Percentiles rank a stretch among this genome's conserved stretches.
Conservation (phyloP, 148 eudicot genomes). For the Fagopyrum tataricum region DNA sequence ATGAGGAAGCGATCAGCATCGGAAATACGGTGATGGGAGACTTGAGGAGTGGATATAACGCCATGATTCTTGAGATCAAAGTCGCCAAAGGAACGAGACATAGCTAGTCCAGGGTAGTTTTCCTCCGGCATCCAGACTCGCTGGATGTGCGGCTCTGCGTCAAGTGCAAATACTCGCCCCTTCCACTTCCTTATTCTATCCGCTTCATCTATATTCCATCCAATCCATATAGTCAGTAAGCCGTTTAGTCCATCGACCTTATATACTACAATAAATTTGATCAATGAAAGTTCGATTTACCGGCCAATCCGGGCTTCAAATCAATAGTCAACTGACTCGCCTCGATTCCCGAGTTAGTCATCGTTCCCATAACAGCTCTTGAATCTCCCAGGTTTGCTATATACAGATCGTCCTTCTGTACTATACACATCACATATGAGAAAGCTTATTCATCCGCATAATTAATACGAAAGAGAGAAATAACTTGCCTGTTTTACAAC, state of each 20-base stretch:
- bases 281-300: too few relatives aligned
- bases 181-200: constrained; percentile 50
- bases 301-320: constrained; percentile 60
- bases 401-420: constrained; percentile 48
- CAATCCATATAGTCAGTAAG: background rate
- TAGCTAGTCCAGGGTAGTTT: constrained; percentile 69
- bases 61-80: constrained; percentile 59
- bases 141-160: constrained; percentile 53
- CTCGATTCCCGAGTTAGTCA: constrained; percentile 33
- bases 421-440: background rate
- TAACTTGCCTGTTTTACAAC: constrained; percentile 52
- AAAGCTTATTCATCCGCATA: background rate
- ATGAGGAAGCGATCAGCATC: constrained; percentile 55
- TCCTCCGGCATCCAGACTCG: constrained; percentile 74
- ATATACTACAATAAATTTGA: too few relatives aligned
- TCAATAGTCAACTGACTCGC: constrained; percentile 67
- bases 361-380: constrained; percentile 63
- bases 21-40: constrained; percentile 39
- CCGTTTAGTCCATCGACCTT: too few relatives aligned
- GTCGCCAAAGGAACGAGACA: constrained; percentile 81
- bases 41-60: constrained; percentile 52
- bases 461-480: background rate
- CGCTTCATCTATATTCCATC: constrained; percentile 38
- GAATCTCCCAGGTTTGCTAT: constrained; percentile 87
- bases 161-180: constrained; percentile 56